phyloP scores from a whole-genome alignment of 2,329 filamentous ascomycete species.

The Talaromyces atroroseus region DNA sequence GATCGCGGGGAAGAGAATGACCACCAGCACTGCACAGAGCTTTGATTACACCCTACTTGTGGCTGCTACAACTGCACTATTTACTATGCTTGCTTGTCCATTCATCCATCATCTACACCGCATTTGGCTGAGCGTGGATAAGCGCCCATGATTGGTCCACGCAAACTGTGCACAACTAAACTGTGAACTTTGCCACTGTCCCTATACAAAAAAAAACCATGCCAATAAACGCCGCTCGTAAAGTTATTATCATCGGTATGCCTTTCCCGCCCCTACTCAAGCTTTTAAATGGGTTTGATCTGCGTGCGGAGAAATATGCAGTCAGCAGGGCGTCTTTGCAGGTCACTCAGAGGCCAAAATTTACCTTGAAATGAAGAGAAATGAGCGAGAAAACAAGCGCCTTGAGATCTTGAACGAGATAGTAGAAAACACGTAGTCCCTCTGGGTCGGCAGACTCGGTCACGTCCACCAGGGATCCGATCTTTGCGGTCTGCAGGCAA shows the following conservation, averaged over 20 bases:
- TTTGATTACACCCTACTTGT: no score
- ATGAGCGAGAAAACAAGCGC: constrained; percentile 95
- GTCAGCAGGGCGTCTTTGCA: neutral
- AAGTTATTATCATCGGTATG: neutral
- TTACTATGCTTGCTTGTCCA: no score
- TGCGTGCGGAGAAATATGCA: constrained; percentile 20
- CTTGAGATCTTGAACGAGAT: constrained; percentile 94
- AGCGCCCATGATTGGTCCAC: neutral
- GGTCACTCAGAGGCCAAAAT: constrained; percentile 8
- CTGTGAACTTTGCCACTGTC: neutral
- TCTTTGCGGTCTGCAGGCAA: constrained; percentile 77
- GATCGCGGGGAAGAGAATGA: constrained; percentile 33
- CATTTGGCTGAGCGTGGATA: neutral
- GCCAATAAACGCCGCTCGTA: constrained; percentile 9
- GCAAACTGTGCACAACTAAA: neutral
- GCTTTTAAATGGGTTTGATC: constrained; percentile 49
- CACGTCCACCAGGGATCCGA: constrained; percentile 93
- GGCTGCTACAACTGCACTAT: no score
- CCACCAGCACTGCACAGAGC: neutral
- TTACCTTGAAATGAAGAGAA: constrained; percentile 89
- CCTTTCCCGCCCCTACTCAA: neutral
- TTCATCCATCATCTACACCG: neutral
- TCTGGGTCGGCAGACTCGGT: constrained; percentile 94
- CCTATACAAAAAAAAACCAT: neutral
- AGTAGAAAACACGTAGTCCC: constrained; percentile 95